These are phyloP conservation scores for Licmophora abbreviata DNA, from an alignment of 108 stramenopile genomes.

Conservation along the genomic window DNA sequence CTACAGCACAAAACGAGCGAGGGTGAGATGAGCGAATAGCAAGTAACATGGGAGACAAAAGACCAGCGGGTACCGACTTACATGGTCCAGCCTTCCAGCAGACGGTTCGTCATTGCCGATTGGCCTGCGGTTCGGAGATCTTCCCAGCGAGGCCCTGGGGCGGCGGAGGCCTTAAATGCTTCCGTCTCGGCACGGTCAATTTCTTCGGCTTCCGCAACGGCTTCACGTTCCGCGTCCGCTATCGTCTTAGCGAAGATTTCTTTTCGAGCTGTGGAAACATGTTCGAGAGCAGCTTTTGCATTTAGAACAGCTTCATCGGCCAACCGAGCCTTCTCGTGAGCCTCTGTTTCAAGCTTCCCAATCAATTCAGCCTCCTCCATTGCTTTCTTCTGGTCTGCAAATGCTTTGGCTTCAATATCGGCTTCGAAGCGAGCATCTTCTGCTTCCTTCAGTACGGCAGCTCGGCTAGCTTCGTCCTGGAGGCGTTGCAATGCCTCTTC, in stretches of 20 bases:
- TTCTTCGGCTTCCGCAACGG: constrained; percentile 26
- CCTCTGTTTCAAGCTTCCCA: constrained; percentile 25
- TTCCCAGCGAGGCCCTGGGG: constrained; percentile 23
- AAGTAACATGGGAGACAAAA: too few species aligned
- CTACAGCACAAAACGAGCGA: too few species aligned
- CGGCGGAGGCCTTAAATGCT: background rate
- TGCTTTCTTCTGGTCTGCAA: constrained; percentile 18
- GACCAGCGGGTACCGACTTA: background rate
- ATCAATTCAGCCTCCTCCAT: constrained; percentile 18
- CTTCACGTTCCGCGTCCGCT: constrained; percentile 22
- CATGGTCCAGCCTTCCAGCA: constrained; percentile 28
- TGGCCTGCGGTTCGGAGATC: constrained; percentile 29
- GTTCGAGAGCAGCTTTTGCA: constrained; percentile 21
- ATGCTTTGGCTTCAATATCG: constrained; percentile 9
- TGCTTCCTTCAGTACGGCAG: constrained; percentile 10
- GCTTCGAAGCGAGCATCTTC: constrained; percentile 18
- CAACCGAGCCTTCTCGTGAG: constrained; percentile 16
- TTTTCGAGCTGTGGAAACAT: constrained; percentile 9
- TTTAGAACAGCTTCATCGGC: constrained; percentile 26
- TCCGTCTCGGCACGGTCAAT: background rate
- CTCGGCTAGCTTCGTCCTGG: constrained; percentile 9
- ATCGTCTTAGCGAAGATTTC: constrained; percentile 24
- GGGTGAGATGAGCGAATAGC: too few species aligned
- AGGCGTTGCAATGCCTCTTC: constrained; percentile 15
- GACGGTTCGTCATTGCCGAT: constrained; percentile 28